Conservation (phyloP, 352 stramenopile species). For the Paralagenidium karlingii region DNA sequence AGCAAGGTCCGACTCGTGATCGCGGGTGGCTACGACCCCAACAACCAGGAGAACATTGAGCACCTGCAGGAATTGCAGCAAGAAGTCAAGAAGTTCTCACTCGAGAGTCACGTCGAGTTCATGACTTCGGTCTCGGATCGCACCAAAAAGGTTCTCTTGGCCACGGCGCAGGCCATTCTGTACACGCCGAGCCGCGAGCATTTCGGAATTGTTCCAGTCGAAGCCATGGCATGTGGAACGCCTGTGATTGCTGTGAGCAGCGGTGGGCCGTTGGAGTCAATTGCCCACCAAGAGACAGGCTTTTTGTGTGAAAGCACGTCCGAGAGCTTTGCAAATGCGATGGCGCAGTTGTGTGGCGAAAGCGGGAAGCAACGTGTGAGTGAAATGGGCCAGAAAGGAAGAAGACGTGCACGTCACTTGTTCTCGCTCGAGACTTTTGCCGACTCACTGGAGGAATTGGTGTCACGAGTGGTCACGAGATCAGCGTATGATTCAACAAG, state of each 20-base stretch:
- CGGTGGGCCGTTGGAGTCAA: slow-evolving; percentile 94
- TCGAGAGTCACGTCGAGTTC: slow-evolving; percentile 79
- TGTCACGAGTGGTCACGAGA: too few species aligned
- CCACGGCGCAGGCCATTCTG: slow-evolving; percentile 77
- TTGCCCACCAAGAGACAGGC: slow-evolving; percentile 80
- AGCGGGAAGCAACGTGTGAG: slow-evolving; percentile 13
- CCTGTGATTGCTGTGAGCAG: slow-evolving; percentile 91
- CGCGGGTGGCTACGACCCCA: slow-evolving; percentile 92
- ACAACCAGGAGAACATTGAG: slow-evolving; percentile 94
- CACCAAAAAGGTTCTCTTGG: slow-evolving; percentile 80
- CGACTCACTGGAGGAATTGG: slow-evolving; percentile 35
- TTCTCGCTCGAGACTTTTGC: slow-evolving; percentile 73
- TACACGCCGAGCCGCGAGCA: slow-evolving; percentile 97
- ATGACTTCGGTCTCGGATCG: slow-evolving; percentile 78
- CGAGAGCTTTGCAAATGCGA: slow-evolving; percentile 42
- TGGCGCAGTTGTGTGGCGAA: slow-evolving; percentile 38
- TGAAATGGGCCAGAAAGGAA: slow-evolving; percentile 34
- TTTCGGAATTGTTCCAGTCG: slow-evolving; percentile 98
- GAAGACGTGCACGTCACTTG: slow-evolving; percentile 27
- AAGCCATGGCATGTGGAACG: slow-evolving; percentile 93
- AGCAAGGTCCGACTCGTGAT: slow-evolving; percentile 81
- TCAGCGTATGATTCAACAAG: too few species aligned
- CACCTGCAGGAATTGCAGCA: slow-evolving; percentile 85
- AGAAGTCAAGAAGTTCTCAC: slow-evolving; percentile 32
- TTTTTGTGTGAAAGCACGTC: slow-evolving; percentile 61